Base-by-base conservation (phyloP, 2,329 filamentous ascomycete genomes). In the Arthrobotrys musiformis region DNA sequence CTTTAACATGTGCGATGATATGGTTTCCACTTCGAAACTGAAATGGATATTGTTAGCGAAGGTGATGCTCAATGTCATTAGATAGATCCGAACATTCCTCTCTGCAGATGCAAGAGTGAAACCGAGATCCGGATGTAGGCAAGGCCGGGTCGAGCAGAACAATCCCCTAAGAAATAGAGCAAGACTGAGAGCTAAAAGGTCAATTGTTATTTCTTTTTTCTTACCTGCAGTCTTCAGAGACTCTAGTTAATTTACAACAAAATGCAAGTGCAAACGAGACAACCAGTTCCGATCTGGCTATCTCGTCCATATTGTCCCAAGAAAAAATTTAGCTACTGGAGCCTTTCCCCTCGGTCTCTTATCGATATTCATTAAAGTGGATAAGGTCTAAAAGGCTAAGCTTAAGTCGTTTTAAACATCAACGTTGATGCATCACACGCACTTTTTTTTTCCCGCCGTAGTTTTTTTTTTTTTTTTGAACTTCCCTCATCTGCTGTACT, bases 361-460 rank as follows among this genome's bases (percentile, higher is more conserved):
- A 58, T 58, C 54, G 33, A 58, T 58, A 58, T 58, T 58, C n/a
- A n/a, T n/a, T n/a, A n/a, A n/a, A n/a, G n/a, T n/a, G n/a, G n/a
- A n/a, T n/a, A 37, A 33, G 24, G 33, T 30, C 35, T 33, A 40
- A n/a, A n/a, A 9, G 22, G 15, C 30, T 58, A 58, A 58, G 54
- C 30, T 58, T 58, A 37, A 40, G 33, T 58, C 19, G 33, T 40
- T n/a, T 58, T 33, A 33, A 58, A 58, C 30, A 58, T 58, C 15
- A 58, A 58, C 54, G 54, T 58, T 26, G 54, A 33, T 40, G 33
- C 54, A 58, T 40, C 54, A 40, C 54, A 40, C 54, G 54, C 54
- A 40, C 33, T 40, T 40, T 40, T 58, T 40, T 58, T 22, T 30
- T 37, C n/a, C n/a, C n/a, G n/a, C n/a, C n/a, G 30, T 28, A 30